A percentile compares a stretch with the other conserved stretches of the same genome.
Evolutionary conservation across 164 flowering plant genomes (phyloP).

Genomic region (Vitis rupestris): DNA sequence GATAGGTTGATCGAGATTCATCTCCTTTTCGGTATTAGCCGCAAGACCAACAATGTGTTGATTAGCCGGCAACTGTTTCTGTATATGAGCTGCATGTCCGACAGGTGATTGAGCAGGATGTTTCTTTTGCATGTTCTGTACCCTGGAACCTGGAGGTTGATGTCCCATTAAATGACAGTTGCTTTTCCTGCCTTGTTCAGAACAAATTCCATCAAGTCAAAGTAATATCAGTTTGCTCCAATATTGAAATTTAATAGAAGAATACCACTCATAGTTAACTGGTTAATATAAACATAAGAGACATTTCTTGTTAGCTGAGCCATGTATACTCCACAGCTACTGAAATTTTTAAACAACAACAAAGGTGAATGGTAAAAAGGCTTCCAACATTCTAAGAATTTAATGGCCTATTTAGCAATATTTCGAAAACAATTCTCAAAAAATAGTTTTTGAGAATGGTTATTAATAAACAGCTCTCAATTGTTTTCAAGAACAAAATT

Average conservation of each 20-base stretch:
- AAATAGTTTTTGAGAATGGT: too few relatives aligned
- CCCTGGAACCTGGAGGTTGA: constrained; percentile 21
- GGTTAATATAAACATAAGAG: neutral
- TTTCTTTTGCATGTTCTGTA: constrained; percentile 10
- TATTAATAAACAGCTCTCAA: too few relatives aligned
- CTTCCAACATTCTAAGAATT: too few relatives aligned
- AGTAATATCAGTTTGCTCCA: neutral
- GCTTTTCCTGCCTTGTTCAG: constrained; percentile 42
- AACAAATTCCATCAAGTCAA: constrained; percentile 1
- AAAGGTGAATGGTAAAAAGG: too few relatives aligned
- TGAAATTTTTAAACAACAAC: too few relatives aligned
- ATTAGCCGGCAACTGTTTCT: constrained; percentile 9
- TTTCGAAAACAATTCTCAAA: too few relatives aligned
- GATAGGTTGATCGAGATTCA: constrained; percentile 15
- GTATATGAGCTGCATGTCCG: constrained; percentile 6
- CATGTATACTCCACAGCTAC: too few relatives aligned
- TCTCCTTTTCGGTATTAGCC: constrained; percentile 15
- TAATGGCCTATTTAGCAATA: too few relatives aligned
- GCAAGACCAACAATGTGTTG: constrained; percentile 10
- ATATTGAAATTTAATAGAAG: neutral
- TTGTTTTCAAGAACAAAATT: too few relatives aligned
- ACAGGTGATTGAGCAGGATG: constrained; percentile 3
- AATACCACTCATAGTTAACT: neutral
- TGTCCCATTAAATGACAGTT: constrained; percentile 57
- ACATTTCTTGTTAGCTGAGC: too few relatives aligned